Conservation (phyloP, 2,329 filamentous ascomycete genomes). For the Lojkania enalia region DNA sequence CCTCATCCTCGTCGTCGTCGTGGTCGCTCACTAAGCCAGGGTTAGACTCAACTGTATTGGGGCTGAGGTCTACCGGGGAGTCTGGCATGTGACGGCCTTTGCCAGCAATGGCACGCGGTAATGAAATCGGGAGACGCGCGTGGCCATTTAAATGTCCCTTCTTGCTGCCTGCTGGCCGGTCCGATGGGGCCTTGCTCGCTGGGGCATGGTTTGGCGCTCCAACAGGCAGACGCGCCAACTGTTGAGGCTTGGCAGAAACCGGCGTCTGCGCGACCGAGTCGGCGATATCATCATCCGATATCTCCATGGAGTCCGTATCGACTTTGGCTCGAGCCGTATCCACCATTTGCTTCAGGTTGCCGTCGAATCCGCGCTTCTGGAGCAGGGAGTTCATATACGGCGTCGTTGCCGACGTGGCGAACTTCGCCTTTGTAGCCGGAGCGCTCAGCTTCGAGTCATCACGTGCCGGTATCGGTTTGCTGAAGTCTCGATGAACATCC, state of each 20-base stretch:
- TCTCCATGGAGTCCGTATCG: conserved; percentile 40
- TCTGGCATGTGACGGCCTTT: conserved; percentile 32
- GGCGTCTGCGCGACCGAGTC: conserved; percentile 38
- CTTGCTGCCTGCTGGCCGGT: conserved; percentile 39
- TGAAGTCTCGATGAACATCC: conserved; percentile 37
- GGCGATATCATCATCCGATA: conserved; percentile 40
- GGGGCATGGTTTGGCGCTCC: conserved; percentile 26
- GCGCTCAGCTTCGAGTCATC: conserved; percentile 18
- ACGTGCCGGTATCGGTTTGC: conserved; percentile 15
- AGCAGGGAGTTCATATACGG: conserved; percentile 48
- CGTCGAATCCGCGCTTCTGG: conserved; percentile 47
- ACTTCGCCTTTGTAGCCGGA: conserved; percentile 21
- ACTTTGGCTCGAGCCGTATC: conserved; percentile 42
- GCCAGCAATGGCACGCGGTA: conserved; percentile 20
- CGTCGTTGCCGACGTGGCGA: conserved; percentile 45
- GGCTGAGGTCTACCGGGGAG: conserved; percentile 48
- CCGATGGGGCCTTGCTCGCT: conserved; percentile 33
- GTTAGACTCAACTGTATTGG: conserved; percentile 53
- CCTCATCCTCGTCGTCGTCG: conserved; percentile 53
- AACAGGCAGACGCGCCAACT: conserved; percentile 39
- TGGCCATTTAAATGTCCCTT: conserved; percentile 34
- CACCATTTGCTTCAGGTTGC: conserved; percentile 43
- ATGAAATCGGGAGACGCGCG: conserved; percentile 35
- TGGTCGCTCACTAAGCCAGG: conserved; percentile 56
- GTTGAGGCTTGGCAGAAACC: conserved; percentile 28